Conservation (phyloP, 371 early-diverging fungal genomes). For the Mucor racemosus region DNA sequence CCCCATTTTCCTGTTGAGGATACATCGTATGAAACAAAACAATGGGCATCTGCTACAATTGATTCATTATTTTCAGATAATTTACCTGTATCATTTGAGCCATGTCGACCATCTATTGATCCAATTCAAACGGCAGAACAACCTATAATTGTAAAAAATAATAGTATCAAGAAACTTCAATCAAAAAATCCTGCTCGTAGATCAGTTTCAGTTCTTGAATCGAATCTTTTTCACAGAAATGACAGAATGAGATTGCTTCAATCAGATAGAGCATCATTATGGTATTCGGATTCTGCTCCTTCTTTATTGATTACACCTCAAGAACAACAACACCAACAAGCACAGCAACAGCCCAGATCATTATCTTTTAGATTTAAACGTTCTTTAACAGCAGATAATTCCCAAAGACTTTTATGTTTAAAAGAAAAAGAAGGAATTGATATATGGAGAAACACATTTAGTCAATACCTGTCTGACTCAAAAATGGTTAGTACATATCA, state of each 20-base stretch:
- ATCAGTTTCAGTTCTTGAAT: conserved; percentile 16
- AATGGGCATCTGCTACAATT: conserved; percentile 30
- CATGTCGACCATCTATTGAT: not conserved
- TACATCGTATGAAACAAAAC: conserved; percentile 20
- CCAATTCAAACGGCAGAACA: not conserved
- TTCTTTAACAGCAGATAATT: conserved; percentile 11
- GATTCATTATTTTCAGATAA: conserved; percentile 27
- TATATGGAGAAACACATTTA: conserved; percentile 21
- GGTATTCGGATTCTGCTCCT: conserved; percentile 20
- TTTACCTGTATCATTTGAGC: conserved; percentile 30
- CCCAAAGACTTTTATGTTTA: not conserved
- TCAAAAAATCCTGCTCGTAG: conserved; percentile 15
- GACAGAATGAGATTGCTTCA: not conserved
- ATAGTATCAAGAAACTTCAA: not conserved
- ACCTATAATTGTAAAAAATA: not conserved
- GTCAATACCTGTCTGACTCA: conserved; percentile 9
- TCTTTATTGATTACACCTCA: conserved; percentile 12
- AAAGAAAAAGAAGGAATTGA: conserved; percentile 27
- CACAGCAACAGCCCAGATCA: conserved; percentile 11
- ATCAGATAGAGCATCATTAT: not conserved
- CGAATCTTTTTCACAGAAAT: conserved; percentile 2
- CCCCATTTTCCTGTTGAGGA: conserved; percentile 22
- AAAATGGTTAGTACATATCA: conserved; percentile 21
- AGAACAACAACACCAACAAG: not conserved
- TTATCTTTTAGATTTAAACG: conserved; percentile 19